Evolutionary conservation across 441 rosid species (phyloP), one percentile per base, ranked within the genome.

Genomic region (Melastoma candidum): DNA sequence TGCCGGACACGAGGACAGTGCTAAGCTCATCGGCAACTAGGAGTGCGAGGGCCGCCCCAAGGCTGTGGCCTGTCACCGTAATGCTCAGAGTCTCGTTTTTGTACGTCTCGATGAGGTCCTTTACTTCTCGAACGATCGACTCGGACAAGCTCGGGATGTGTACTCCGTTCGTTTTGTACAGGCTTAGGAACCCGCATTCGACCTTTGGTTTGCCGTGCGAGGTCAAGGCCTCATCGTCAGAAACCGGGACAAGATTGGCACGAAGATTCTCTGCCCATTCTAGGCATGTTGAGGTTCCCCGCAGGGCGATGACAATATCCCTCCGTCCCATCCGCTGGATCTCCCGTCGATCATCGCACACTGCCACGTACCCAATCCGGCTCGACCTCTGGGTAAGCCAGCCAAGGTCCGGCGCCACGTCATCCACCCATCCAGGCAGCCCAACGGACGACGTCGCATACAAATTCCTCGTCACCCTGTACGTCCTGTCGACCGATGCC

Each of bases 321-420:
- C 92, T 72, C 67, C 92, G 72, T 0, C 87, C 87, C 92, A 84
- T 84, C 67, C 92, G 81, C 56, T 76, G 82, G 66, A 80, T 78
- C 71, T 83, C 92, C 5, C 39, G 56, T 43, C 27, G 60, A 36
- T 83, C 87, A 14, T 81, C 87, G 24, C 87, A 83, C 1, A 83
- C 87, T 7, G 92, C 92, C 13, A 83, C 92, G 67, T 70, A 83
- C 4, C 92, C 92, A 47, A 81, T 73, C 83, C 92, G 78, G 57
- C 87, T 83, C 2, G 87, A 78, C 53, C 81, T 68, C 48, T 81
- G 85, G 22, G 87, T 83, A 84, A 83, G 76, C 87, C 90, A 80
- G 41, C 80, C 71, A 1, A 88, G 82, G 75, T 87, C 81, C 0
- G 92, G 92, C 1, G 82, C 85, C 63, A 78, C 60, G 39, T 78